Evolutionary conservation across 352 stramenopile species (phyloP).

Genomic region (Pelagophyceae sp.): DNA sequence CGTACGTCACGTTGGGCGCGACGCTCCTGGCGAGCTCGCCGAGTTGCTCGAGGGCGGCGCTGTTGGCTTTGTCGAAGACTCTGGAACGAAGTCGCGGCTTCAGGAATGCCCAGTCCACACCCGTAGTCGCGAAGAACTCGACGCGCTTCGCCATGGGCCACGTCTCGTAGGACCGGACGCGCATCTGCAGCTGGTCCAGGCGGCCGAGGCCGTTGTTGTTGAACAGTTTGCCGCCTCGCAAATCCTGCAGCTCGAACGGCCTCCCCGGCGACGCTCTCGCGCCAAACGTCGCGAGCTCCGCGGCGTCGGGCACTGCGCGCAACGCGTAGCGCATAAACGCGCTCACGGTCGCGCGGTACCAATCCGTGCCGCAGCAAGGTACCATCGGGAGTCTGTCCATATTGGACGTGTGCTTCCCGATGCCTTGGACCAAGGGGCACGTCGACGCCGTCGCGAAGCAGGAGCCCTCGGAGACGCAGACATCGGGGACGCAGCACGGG

Average conservation of each 20-base stretch:
- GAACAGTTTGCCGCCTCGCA: too few species aligned
- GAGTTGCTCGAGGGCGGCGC: not conserved
- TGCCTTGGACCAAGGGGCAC: slow-evolving; percentile 12
- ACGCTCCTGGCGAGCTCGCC: not conserved
- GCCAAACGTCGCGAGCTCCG: not conserved
- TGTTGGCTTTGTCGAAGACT: not conserved
- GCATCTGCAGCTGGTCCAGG: not conserved
- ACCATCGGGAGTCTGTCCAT: not conserved
- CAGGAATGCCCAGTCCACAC: not conserved
- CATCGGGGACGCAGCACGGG: slow-evolving; percentile 15
- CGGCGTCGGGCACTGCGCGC: not conserved
- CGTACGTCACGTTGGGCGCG: slow-evolving; percentile 6
- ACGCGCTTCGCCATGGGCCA: slow-evolving; percentile 11
- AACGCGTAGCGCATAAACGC: slow-evolving; percentile 10
- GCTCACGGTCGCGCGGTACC: slow-evolving; percentile 1
- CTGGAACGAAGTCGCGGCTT: not conserved
- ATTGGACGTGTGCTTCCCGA: slow-evolving; percentile 18
- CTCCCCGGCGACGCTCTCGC: too few species aligned
- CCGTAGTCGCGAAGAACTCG: slow-evolving; percentile 14
- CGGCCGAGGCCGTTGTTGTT: too few species aligned
- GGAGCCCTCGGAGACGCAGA: slow-evolving; percentile 14
- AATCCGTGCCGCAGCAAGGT: slow-evolving; percentile 12
- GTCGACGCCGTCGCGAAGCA: slow-evolving; percentile 8
- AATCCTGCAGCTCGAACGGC: too few species aligned
- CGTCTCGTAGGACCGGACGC: not conserved